Conservation (phyloP, 1,139 yeast species). For the Kodamaea sp. region DNA sequence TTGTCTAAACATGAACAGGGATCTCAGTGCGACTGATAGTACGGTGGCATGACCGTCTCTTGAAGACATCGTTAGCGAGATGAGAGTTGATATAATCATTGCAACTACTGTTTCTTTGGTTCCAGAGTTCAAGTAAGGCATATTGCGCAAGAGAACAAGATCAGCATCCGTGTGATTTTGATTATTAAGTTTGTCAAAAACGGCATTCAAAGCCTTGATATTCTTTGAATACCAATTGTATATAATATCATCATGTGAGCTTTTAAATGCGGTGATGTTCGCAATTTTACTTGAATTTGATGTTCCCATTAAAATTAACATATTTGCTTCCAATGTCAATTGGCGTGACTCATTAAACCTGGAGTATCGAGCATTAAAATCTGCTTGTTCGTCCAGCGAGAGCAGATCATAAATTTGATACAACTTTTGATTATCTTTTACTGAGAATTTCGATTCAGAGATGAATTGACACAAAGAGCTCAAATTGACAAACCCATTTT, state of each 20-base stretch:
- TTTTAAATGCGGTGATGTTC: conserved; percentile 8
- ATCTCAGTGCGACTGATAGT: conserved; percentile 13
- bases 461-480: conserved; percentile 23
- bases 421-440: conserved; percentile 9
- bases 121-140: conserved; percentile 18
- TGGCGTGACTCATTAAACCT: conserved; percentile 25
- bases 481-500: conserved; percentile 19
- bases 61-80: conserved; percentile 20
- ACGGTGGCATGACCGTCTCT: conserved; percentile 16
- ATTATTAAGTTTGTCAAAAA: conserved; percentile 3
- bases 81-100: conserved; percentile 19
- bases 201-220: conserved; percentile 5
- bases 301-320: conserved; percentile 17
- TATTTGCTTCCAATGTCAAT: conserved; percentile 22
- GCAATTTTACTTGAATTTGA: conserved; percentile 6
- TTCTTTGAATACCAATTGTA: conserved; percentile 14
- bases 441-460: conserved; percentile 13
- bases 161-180: conserved; percentile 12
- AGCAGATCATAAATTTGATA: conserved; percentile 19
- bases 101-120: conserved; percentile 20
- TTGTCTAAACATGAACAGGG: conserved; percentile 14
- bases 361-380: conserved; percentile 16
- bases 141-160: conserved; percentile 14
- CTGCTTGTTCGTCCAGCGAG: conserved; percentile 4
- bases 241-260: conserved; percentile 9